phyloP scores from a whole-genome alignment of 306 rosid genomes.

The Trifolium pratense region DNA sequence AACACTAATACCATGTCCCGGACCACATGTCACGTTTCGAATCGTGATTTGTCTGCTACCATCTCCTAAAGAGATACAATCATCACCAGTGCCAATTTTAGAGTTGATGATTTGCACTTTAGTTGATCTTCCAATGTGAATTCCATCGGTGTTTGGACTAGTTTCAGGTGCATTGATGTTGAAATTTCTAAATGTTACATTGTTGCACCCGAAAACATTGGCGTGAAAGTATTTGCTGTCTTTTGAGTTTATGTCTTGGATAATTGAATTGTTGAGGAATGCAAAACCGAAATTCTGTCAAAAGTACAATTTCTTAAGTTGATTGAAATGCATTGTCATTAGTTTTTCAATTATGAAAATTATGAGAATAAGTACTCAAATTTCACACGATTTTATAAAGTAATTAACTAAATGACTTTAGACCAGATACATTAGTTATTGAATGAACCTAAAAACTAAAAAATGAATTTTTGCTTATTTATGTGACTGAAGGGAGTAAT shows the following conservation, averaged over 20 bases:
- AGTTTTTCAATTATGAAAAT: no score
- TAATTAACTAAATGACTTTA: no score
- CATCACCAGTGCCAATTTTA: not conserved
- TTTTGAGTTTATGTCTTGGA: not conserved
- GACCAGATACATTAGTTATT: no score
- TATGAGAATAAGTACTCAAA: no score
- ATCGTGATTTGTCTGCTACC: not conserved
- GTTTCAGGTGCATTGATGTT: not conserved
- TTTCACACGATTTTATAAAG: no score
- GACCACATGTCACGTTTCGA: not conserved
- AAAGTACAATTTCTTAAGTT: not conserved
- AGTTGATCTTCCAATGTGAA: not conserved
- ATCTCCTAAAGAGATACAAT: not conserved
- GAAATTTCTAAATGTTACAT: not conserved
- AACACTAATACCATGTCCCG: not conserved
- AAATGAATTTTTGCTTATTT: no score
- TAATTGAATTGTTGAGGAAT: not conserved
- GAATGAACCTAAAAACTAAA: no score
- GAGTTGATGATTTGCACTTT: not conserved
- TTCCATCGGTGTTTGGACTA: not conserved
- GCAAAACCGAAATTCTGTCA: not conserved
- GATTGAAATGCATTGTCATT: no score
- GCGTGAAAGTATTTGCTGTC: not conserved
- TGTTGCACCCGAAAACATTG: not conserved
- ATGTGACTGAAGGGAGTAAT: no score